Conservation (phyloP, 2,329 filamentous ascomycete genomes). For the Phialemonium atrogriseum region DNA sequence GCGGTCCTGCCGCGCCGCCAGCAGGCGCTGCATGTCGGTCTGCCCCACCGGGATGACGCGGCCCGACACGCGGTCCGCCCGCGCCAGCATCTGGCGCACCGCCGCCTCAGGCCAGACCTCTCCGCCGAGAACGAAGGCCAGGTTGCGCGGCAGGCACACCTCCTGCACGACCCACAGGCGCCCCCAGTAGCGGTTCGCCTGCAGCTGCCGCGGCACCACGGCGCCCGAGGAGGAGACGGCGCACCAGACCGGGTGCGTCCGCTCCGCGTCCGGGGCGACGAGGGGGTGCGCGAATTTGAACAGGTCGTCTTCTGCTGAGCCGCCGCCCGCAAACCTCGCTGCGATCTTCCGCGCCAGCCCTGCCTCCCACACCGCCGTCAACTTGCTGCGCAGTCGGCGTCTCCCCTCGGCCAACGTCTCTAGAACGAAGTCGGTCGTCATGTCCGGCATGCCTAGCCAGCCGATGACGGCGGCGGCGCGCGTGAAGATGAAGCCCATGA, state of each 20-base stretch:
- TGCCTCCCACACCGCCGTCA: not conserved
- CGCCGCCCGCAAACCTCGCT: no score
- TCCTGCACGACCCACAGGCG: constrained; percentile 13
- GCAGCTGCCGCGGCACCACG: no score
- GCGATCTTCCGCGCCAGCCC: no score
- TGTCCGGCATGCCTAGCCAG: constrained; percentile 6
- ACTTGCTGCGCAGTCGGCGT: not conserved
- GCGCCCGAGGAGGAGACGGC: no score
- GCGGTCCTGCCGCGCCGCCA: constrained; percentile 4
- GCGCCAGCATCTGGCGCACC: constrained; percentile 2
- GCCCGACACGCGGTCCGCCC: not conserved
- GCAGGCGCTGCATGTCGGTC: constrained; percentile 4
- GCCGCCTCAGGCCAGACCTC: constrained; percentile 7
- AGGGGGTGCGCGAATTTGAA: no score
- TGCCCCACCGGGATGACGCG: not conserved
- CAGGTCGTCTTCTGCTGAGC: no score
- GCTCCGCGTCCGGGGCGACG: no score
- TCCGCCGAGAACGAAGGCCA: constrained; percentile 7
- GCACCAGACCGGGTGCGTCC: no score
- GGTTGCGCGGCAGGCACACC: constrained; percentile 7
- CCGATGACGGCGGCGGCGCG: constrained; percentile 2
- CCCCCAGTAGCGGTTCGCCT: constrained; percentile 9
- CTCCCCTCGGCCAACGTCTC: no score
- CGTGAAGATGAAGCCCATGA: constrained; percentile 5
- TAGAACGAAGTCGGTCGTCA: no score